These are phyloP conservation scores for Phellopilus nigrolimitatus DNA, from an alignment of 1,284 basidiomycete species.

Conservation along the genomic window DNA sequence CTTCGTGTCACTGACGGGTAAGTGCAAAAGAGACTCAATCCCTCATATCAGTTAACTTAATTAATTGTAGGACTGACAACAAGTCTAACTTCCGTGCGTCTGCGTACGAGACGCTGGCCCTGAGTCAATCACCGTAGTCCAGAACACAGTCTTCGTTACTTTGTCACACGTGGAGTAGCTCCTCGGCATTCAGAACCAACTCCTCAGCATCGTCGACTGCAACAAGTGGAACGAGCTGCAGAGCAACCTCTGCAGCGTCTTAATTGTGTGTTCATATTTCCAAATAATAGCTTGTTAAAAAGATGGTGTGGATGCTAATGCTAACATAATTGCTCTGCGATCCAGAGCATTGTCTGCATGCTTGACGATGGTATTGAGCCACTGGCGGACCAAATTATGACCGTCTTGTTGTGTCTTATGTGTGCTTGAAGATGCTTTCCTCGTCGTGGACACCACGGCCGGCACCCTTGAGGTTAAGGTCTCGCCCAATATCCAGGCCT, in stretches of 20 bases:
- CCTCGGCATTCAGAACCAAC: constrained; percentile 83
- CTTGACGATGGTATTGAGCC: constrained; percentile 82
- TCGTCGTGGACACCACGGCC: constrained; percentile 88
- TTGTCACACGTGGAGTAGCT: constrained; percentile 89
- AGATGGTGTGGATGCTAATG: no score
- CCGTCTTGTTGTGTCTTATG: constrained; percentile 82
- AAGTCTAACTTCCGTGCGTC: no score
- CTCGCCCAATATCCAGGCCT: constrained; percentile 84
- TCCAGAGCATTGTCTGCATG: constrained; percentile 79
- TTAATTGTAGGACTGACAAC: no score
- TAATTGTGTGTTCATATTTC: no score
- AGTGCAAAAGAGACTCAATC: no score
- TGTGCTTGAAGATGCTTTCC: no score
- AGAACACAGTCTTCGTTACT: constrained; percentile 79
- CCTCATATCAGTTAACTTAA: no score
- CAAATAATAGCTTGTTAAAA: no score
- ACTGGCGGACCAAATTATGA: constrained; percentile 94
- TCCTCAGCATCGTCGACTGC: constrained; percentile 91
- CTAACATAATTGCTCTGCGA: constrained; percentile 15
- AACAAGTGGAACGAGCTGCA: constrained; percentile 99
- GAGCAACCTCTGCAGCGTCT: no score
- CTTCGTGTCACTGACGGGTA: constrained; percentile 81
- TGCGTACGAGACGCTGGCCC: no score
- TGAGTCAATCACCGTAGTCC: no score
- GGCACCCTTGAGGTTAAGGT: constrained; percentile 84